Conservation (phyloP, 768 basidiomycete species). For the Mycena galericulata region DNA sequence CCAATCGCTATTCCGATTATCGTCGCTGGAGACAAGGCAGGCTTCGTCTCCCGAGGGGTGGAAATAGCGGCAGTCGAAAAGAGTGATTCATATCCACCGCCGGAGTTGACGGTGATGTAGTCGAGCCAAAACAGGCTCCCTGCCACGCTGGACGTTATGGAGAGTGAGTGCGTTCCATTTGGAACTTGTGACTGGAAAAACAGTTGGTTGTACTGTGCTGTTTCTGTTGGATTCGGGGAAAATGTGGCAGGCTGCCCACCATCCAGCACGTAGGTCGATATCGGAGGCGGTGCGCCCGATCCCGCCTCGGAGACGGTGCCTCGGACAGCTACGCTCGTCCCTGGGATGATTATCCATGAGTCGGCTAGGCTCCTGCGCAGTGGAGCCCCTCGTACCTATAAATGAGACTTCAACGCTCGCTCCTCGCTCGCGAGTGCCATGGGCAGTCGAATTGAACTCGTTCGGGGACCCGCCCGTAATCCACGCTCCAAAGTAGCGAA, state of each 20-base stretch:
- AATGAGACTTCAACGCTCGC: background rate
- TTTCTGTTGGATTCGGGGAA: background rate
- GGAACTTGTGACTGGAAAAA: background rate
- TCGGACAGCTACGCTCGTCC: background rate
- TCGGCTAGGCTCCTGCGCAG: background rate
- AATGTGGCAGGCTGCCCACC: background rate
- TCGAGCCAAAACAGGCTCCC: background rate
- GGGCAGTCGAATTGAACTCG: constrained; percentile 1
- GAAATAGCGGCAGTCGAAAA: background rate
- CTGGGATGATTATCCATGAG: background rate
- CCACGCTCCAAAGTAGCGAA: background rate
- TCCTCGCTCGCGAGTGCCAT: background rate
- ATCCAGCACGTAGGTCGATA: background rate
- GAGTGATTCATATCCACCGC: background rate
- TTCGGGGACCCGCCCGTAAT: constrained; percentile 5
- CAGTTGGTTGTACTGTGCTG: background rate
- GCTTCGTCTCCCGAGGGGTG: background rate
- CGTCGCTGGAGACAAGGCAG: background rate
- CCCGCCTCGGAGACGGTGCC: background rate
- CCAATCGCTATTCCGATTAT: constrained; percentile 6
- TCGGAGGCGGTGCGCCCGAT: background rate
- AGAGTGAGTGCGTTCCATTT: background rate
- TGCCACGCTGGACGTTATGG: background rate
- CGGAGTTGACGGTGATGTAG: background rate
- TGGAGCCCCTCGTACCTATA: background rate